A percentile compares a stretch with the other conserved stretches of the same genome.
Evolutionary conservation across 2,329 filamentous ascomycete species (phyloP).

Genomic region (Alternaria metachromatica): DNA sequence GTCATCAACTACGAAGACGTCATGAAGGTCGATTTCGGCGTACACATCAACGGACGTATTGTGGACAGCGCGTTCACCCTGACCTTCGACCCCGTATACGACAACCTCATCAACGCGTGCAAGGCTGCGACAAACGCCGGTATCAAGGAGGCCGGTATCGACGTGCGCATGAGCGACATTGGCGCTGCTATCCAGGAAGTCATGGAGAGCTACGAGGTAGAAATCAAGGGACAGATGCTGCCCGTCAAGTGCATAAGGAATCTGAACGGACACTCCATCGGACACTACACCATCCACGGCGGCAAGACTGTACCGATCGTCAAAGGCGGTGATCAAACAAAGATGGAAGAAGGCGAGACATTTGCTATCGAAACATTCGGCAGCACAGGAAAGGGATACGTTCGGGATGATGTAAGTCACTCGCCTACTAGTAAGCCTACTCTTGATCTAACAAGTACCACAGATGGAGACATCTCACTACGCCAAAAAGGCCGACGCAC

Average conservation of each 20-base stretch:
- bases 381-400: slow-evolving; percentile 87
- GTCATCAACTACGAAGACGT: slow-evolving; percentile 70
- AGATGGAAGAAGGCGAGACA: slow-evolving; percentile 97
- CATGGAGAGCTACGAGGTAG: slow-evolving; percentile 92
- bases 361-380: slow-evolving; percentile 98
- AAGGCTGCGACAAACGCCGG: slow-evolving; percentile 76
- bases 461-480: slow-evolving; percentile 87
- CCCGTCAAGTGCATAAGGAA: slow-evolving; percentile 87
- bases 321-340: slow-evolving; percentile 84
- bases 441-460: slow-evolving; percentile 12
- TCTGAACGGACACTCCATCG: slow-evolving; percentile 88
- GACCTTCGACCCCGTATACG: slow-evolving; percentile 71
- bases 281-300: slow-evolving; percentile 88
- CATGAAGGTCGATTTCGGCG: slow-evolving; percentile 76
- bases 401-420: slow-evolving; percentile 74
- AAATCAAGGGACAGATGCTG: slow-evolving; percentile 78
- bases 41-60: slow-evolving; percentile 73
- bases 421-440: neutral
- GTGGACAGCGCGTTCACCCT: slow-evolving; percentile 76
- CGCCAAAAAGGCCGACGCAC: slow-evolving; percentile 73
- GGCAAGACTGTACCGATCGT: slow-evolving; percentile 94
- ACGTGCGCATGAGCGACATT: slow-evolving; percentile 86
- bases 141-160: slow-evolving; percentile 87
- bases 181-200: slow-evolving; percentile 84
- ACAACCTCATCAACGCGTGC: slow-evolving; percentile 70